Percentiles rank a stretch among this genome's conserved stretches.
phyloP scores from a whole-genome alignment of 208 protist genomes.

The Wallacemonas sp. region DNA sequence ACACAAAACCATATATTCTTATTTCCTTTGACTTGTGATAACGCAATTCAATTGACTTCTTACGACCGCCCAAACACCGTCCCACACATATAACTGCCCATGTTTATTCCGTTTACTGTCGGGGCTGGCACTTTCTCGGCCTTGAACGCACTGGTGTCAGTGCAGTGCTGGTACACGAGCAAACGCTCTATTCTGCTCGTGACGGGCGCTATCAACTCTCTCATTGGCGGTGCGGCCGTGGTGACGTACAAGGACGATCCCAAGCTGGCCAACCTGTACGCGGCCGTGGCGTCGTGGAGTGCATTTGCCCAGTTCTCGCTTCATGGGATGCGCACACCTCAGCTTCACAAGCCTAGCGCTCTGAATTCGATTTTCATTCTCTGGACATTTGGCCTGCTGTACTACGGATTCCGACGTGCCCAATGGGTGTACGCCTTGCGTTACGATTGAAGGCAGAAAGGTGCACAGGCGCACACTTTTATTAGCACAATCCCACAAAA shows the following conservation, averaged over 20 bases:
- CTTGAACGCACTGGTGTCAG: constrained; percentile 59
- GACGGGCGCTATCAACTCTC: constrained; percentile 70
- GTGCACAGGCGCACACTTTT: no score
- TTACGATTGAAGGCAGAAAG: constrained; percentile 44
- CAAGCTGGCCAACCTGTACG: constrained; percentile 58
- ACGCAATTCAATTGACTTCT: no score
- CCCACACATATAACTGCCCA: no score
- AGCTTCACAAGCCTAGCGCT: constrained; percentile 30
- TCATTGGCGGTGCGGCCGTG: constrained; percentile 41
- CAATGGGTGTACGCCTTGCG: constrained; percentile 67
- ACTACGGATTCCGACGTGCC: constrained; percentile 48
- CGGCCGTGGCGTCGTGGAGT: constrained; percentile 42
- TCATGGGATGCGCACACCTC: constrained; percentile 62
- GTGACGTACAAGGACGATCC: constrained; percentile 53
- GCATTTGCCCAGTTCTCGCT: constrained; percentile 65
- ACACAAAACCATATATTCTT: constrained; percentile 5
- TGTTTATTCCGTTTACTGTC: constrained; percentile 62
- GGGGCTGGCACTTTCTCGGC: constrained; percentile 51
- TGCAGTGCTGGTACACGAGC: constrained; percentile 60
- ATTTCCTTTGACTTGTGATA: not conserved
- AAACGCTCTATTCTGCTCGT: constrained; percentile 64
- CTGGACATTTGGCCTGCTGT: constrained; percentile 53
- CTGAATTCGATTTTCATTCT: constrained; percentile 41
- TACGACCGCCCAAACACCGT: no score
- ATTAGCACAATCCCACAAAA: no score